Evolutionary conservation across 176 grass and related monocot species (phyloP).

Genomic region (Cocos nucifera): DNA sequence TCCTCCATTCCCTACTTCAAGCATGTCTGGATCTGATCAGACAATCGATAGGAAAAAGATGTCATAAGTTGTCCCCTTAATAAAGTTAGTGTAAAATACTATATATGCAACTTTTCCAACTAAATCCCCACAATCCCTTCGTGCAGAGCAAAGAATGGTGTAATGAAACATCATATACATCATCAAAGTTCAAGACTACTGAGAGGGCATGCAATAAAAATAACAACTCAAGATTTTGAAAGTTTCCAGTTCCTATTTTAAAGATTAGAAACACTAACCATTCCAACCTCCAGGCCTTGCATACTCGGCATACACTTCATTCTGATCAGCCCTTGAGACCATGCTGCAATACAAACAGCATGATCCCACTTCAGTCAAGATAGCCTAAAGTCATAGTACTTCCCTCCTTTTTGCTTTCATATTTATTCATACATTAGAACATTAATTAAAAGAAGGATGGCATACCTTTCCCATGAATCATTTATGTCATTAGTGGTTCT

Average conservation of each 20-base stretch:
- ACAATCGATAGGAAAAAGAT: no score
- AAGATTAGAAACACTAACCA: conserved; percentile 19
- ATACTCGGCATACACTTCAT: conserved; percentile 82
- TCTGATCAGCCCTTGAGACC: conserved; percentile 69
- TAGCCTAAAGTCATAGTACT: no score
- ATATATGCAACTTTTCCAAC: no score
- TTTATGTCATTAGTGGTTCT: conserved; percentile 75
- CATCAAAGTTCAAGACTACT: no score
- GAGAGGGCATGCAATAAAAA: not conserved
- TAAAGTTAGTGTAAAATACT: no score
- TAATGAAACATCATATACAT: no score
- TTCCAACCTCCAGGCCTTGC: conserved; percentile 87
- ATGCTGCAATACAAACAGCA: conserved; percentile 36
- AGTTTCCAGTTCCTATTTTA: not conserved
- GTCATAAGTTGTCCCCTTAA: no score
- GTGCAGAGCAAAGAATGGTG: no score
- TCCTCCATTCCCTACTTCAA: conserved; percentile 83
- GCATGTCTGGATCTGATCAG: conserved; percentile 28
- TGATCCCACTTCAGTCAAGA: not conserved
- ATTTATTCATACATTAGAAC: not conserved
- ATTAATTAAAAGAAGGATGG: not conserved
- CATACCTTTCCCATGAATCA: conserved; percentile 73
- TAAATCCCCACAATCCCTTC: no score
- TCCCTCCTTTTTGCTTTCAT: no score
- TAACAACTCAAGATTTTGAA: not conserved